Evolutionary conservation across 116 monocot species (phyloP), one percentile per base, ranked within the genome.

Genomic region (Trichopus zeylanicus): DNA sequence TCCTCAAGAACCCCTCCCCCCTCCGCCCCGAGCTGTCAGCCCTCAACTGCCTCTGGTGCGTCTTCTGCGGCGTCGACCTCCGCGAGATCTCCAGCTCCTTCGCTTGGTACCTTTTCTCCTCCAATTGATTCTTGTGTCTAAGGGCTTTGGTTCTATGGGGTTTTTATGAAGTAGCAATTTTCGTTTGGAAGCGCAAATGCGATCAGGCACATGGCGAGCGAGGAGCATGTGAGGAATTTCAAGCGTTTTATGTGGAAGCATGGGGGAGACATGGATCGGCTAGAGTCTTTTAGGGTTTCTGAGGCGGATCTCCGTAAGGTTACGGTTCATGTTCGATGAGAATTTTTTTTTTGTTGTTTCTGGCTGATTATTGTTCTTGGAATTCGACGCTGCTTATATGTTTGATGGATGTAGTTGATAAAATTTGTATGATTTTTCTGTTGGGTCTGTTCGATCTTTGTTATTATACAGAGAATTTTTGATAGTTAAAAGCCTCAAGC

Each of bases 201-300:
- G 1, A 80, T 98, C 26, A 13, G 54, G 46, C 98, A 98, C 63
- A 57, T 98, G 55, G 87, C 85, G 51, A 73, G 88, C 53, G 38
- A 26, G 49, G 82, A 80, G 46, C 98, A 98, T 61, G 24, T 80
- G 69, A 64, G 55, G 61, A 85, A 67, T 19, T 28, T 91, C 22
- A 85, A 87, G 80, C 60, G 67, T 24, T 98, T 85, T 59, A 42
- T 98, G 63, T 64, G 73, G 77, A 82, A 80, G 61, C 78, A 91
- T 31, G 91, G 87, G 18, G 82, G 79, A 37, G 80, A 67, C 38
- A 80, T 85, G 72, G 80, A 85, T 31, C 66, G 62, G 19, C 64
- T 81, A 0, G 77, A 80, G 53, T 75, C 70, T 0, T 91, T 87
- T 67, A 71, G 79, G 59, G 46, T 98, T 69, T 77, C 88, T 3